Evolutionary conservation across 1,139 yeast species (phyloP), one percentile per base, ranked within the genome.

Genomic region (Hyphopichia buzzinii): DNA sequence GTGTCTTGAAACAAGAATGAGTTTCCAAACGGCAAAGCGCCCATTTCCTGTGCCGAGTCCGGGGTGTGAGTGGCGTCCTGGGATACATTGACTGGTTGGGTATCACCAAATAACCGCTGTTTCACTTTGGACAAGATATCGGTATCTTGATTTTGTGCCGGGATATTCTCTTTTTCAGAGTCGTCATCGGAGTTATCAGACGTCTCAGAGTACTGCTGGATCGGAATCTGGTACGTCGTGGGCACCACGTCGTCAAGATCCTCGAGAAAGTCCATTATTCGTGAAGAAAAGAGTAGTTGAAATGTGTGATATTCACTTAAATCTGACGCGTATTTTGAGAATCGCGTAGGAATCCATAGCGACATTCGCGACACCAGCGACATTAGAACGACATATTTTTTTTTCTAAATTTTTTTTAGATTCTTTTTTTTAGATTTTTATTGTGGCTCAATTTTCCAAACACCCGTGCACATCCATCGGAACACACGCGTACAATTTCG

Each of bases 221-320:
- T 6, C 6, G 23, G 23, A 10, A 19, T 19, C 23, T 19, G 23
- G 23, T 19, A 19, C 35, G 19, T 37, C 33, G 35, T 29, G 13
- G 26, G 29, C 8, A 22, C 30, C 24, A 27, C 46, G 23, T 19
- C 49, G 8, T 49, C 52, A 12, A 49, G 44, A 15, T 37, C 41
- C 30, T 52, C 54, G 29, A 52, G 36, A 36, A 52, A 46, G 33
- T 52, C 55, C 57, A 51, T 53, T 7, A 19, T 19, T n/a, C n/a
- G n/a, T n/a, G n/a, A n/a, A n/a, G n/a, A n/a, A n/a, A n/a, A n/a
- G n/a, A n/a, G n/a, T n/a, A n/a, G n/a, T n/a, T n/a, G n/a, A n/a
- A n/a, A n/a, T n/a, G n/a, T n/a, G n/a, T n/a, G n/a, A n/a, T n/a
- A n/a, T n/a, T n/a, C n/a, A n/a, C n/a, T n/a, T n/a, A n/a, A n/a